Conservation (phyloP, 768 basidiomycete genomes). For the Pleurotus tuber-regium region DNA sequence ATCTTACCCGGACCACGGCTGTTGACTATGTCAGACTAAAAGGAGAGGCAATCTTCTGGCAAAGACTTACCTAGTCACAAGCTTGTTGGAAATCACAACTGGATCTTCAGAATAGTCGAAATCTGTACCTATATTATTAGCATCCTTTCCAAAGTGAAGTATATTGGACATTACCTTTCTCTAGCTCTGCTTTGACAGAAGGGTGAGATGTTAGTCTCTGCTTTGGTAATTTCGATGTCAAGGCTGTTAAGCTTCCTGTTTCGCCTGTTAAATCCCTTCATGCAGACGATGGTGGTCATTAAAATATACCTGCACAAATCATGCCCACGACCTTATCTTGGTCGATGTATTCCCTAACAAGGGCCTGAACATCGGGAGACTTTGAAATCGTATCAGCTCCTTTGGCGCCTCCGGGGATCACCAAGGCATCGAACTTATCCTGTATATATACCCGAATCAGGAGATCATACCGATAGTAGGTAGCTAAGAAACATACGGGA, state of each 20-base stretch:
- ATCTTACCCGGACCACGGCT: conserved; percentile 71
- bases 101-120: conserved; percentile 74
- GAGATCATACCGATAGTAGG: neutral
- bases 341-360: conserved; percentile 57
- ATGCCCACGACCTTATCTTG: conserved; percentile 66
- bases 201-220: conserved; percentile 82
- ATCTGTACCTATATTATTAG: conserved; percentile 32
- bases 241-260: conserved; percentile 68
- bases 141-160: neutral
- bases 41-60: neutral
- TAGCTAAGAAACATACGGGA: conserved; percentile 37
- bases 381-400: conserved; percentile 74
- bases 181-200: conserved; percentile 58
- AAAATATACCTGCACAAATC: conserved; percentile 74
- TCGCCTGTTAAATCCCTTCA: neutral
- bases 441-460: conserved; percentile 21
- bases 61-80: conserved; percentile 68
- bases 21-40: neutral
- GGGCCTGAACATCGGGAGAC: conserved; percentile 54
- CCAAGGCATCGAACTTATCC: conserved; percentile 65
- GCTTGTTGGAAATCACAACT: conserved; percentile 68
- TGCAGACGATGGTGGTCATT: neutral
- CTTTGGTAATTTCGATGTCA: conserved; percentile 53
- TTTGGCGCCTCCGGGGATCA: conserved; percentile 78
- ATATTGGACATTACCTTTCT: conserved; percentile 37